Percentiles rank a stretch among this genome's conserved stretches.
Conservation (phyloP, 805 yeast genomes). For the Myxozyma nipponensis region DNA sequence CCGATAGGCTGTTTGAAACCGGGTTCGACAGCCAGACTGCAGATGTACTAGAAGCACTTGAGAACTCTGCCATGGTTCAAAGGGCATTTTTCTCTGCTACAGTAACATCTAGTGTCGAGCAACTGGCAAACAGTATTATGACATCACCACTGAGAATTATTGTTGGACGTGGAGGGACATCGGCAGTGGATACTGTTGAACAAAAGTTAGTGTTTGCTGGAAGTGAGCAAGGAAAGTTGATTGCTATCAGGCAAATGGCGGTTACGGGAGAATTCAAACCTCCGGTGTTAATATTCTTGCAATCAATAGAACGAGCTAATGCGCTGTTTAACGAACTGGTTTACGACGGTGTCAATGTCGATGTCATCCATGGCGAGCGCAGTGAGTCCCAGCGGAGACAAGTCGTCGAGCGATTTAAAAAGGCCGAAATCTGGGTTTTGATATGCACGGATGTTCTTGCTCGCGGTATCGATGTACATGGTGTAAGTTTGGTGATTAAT, state of each 20-base stretch:
- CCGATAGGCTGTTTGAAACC: constrained; percentile 87
- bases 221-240: constrained; percentile 88
- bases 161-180: constrained; percentile 62
- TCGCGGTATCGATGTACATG: constrained; percentile 96
- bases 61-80: constrained; percentile 49
- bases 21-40: constrained; percentile 89
- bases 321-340: constrained; percentile 89
- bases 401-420: constrained; percentile 76
- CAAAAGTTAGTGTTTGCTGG: constrained; percentile 86
- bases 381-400: constrained; percentile 83
- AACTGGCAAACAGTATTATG: constrained; percentile 82
- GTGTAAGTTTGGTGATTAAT: constrained; percentile 89
- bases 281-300: constrained; percentile 87
- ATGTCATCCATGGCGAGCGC: constrained; percentile 92
- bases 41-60: constrained; percentile 54
- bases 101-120: constrained; percentile 88
- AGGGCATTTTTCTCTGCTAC: constrained; percentile 93
- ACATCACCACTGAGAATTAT: constrained; percentile 77
- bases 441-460: constrained; percentile 95
- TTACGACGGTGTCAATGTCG: constrained; percentile 89
- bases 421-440: constrained; percentile 92
- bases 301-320: constrained; percentile 88
- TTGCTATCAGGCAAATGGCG: constrained; percentile 86
- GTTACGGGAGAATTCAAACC: constrained; percentile 80
- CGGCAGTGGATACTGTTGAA: constrained; percentile 78